Evolutionary conservation across 768 basidiomycete species (phyloP), one percentile per base, ranked within the genome.

Genomic region (Suillus placidus): DNA sequence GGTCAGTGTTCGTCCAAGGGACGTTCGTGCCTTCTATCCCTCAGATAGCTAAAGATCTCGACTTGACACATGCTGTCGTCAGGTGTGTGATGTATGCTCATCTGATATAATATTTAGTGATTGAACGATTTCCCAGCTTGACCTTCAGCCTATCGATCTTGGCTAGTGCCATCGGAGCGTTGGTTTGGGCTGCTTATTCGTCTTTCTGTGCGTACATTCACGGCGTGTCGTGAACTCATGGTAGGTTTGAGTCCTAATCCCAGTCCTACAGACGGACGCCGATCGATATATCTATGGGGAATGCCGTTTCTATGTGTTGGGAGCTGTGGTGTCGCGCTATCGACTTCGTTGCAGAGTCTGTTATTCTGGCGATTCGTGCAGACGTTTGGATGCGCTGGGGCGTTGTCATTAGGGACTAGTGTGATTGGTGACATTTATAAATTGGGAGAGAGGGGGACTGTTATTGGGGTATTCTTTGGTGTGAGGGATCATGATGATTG

Each of bases 11-110:
- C 66, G 85, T 88, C 0, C 81, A 84, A 10, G 87, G 85, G 0
- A 83, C 86, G 0, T 90, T 92, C 72, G 80, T 90, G 0, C 90
- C 90, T 0, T 84, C 86, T 0, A 88, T 92, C 60, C 88, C 89
- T 0, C 82, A 88, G 55, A 86, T 93, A 64, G 86, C 90, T 4
- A 73, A 74, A 32, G 90, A 92, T 65, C 71, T 92, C 7, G 60
- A 83, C n/a, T 81, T 88, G 0, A 85, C 87, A 0, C 81, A 81
- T 0, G 65, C 82, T 14, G 74, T 88, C 26, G 80, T 92, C 60
- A 89, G 86, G 85, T 84, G 51, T 4, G 65, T 42, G 5, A 26
- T 6, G 0, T 30, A 26, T 32, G 37, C 5, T 10, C 12, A 7
- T 20, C 12, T 32, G 23, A 30, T 43, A 6, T 20, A 26, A 9